These are phyloP conservation scores for Sporothrix brasiliensis DNA, from an alignment of 2,329 filamentous ascomycete genomes.

Conservation along the genomic window DNA sequence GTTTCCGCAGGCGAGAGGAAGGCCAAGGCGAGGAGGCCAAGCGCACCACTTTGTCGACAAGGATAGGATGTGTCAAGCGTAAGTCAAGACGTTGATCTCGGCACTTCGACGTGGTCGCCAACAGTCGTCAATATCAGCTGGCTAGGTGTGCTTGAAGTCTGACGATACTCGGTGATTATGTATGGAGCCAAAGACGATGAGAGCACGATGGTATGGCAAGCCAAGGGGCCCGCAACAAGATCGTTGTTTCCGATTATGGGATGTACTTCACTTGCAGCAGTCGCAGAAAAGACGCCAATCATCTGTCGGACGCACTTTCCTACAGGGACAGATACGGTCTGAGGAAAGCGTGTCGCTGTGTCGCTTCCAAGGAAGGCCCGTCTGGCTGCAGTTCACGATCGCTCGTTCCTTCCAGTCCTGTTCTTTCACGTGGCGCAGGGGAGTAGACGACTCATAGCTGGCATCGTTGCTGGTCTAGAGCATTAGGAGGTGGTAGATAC, in stretches of 20 bases:
- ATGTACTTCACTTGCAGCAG: not conserved
- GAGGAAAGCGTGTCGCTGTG: not conserved
- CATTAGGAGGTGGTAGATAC: not conserved
- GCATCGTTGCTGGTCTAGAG: not conserved
- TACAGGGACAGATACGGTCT: not conserved
- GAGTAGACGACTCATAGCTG: not conserved
- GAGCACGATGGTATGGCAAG: not conserved
- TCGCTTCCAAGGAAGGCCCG: not conserved
- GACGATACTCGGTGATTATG: conserved; percentile 19
- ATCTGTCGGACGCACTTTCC: conserved; percentile 17
- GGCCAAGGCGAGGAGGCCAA: not conserved
- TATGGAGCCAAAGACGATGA: not conserved
- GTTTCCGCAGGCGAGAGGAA: not conserved
- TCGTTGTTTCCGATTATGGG: conserved; percentile 12
- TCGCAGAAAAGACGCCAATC: not conserved
- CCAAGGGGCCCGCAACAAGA: not conserved
- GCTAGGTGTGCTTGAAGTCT: not conserved
- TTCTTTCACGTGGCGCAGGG: not conserved
- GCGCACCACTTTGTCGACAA: not conserved
- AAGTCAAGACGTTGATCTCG: not conserved
- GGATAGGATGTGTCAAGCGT: not conserved
- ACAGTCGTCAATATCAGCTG: not conserved
- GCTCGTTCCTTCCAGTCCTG: conserved; percentile 1
- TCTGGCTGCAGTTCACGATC: conserved; percentile 15
- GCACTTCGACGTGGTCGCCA: not conserved